Evolutionary conservation across 305 asterid species (phyloP).

Genomic region (Solanum hybrid): DNA sequence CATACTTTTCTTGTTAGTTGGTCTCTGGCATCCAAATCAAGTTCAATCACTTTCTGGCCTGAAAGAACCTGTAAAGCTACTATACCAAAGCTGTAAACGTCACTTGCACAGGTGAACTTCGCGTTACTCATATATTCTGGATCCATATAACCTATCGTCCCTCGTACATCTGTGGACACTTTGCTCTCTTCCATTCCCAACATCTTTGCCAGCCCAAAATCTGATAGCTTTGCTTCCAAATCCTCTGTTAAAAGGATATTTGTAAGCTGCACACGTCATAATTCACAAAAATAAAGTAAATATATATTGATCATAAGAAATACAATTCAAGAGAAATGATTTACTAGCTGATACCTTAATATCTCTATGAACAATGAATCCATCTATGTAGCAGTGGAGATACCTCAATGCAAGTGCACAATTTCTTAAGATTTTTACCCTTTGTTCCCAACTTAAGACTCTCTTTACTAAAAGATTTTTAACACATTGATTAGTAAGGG

Average conservation of each 20-base stretch:
- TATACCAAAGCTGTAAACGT: slow-evolving; percentile 73
- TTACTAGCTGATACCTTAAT: slow-evolving; percentile 41
- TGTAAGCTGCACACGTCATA: slow-evolving; percentile 34
- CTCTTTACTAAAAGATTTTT: slow-evolving; percentile 32
- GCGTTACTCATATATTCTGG: slow-evolving; percentile 91
- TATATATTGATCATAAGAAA: not conserved
- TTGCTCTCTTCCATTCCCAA: slow-evolving; percentile 67
- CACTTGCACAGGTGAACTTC: slow-evolving; percentile 73
- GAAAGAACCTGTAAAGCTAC: slow-evolving; percentile 69
- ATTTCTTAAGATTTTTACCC: slow-evolving; percentile 54
- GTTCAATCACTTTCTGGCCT: slow-evolving; percentile 65
- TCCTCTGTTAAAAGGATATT: slow-evolving; percentile 66
- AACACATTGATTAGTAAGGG: not conserved
- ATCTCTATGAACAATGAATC: slow-evolving; percentile 86
- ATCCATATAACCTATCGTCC: slow-evolving; percentile 79
- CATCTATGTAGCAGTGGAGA: slow-evolving; percentile 55
- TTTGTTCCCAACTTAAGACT: slow-evolving; percentile 48
- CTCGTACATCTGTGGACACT: slow-evolving; percentile 72
- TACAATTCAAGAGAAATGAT: not conserved
- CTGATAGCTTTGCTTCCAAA: slow-evolving; percentile 65
- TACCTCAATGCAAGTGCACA: slow-evolving; percentile 70
- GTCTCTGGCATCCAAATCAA: slow-evolving; percentile 68
- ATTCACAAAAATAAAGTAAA: not conserved
- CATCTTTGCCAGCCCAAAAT: slow-evolving; percentile 67
- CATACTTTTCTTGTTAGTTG: slow-evolving; percentile 71